A percentile compares a stretch with the other conserved stretches of the same genome.
Conservation (phyloP, 306 rosid species). For the Cotoneaster glaucophyllus region DNA sequence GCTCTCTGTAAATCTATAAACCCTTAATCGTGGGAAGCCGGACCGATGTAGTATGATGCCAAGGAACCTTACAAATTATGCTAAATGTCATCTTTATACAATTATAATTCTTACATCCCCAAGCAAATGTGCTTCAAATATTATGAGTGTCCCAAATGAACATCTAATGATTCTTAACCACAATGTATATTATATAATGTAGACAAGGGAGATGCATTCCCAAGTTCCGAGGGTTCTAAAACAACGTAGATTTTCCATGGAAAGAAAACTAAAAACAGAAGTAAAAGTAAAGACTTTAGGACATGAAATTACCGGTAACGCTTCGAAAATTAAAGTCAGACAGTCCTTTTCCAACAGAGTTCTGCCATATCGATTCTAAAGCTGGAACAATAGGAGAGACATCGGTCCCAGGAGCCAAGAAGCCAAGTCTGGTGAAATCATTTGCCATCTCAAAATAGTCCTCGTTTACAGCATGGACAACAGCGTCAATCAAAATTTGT, state of each 20-base stretch:
- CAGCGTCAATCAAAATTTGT: constrained; percentile 95
- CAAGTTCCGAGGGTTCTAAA: not conserved
- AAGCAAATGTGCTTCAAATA: not conserved
- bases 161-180: not conserved
- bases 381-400: constrained; percentile 96
- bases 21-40: not conserved
- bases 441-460: constrained; percentile 98
- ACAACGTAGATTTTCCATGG: not conserved
- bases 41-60: not conserved
- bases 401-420: constrained; percentile 92
- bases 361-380: constrained; percentile 98
- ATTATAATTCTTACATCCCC: not conserved
- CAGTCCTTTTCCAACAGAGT: constrained; percentile 93
- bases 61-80: not conserved
- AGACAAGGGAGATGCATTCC: not conserved
- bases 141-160: not conserved
- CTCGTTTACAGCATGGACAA: constrained; percentile 97
- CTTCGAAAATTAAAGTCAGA: constrained; percentile 92
- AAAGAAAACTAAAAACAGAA: not conserved
- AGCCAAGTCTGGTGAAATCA: constrained; percentile 97
- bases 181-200: not conserved
- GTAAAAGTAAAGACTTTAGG: not conserved
- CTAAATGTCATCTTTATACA: not conserved
- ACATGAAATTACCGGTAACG: constrained; percentile 63
- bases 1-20: not conserved